These are phyloP conservation scores for Penium margaritaceum DNA, from an alignment of 139 green algal species.

Conservation along the genomic window DNA sequence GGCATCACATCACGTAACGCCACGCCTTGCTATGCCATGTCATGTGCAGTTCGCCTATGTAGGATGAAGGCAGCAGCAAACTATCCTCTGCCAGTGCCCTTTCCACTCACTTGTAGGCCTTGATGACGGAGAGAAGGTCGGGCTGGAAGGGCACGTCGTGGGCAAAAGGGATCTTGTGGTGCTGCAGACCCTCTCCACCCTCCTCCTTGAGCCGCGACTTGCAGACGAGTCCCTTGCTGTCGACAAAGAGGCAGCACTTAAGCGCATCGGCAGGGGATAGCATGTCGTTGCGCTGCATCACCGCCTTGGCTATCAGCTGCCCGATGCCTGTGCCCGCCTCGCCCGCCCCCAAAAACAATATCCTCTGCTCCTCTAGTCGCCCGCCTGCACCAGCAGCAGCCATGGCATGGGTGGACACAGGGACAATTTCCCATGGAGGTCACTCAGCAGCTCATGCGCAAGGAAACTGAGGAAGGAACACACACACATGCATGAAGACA, in stretches of 20 bases:
- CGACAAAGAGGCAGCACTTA: constrained; percentile 63
- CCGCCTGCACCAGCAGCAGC: no score
- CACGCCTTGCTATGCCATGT: no score
- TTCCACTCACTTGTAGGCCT: constrained; percentile 11
- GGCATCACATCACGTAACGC: no score
- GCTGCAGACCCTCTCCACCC: constrained; percentile 54
- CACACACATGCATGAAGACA: no score
- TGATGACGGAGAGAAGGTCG: constrained; percentile 20
- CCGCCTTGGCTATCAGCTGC: constrained; percentile 11
- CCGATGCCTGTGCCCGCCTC: constrained; percentile 30
- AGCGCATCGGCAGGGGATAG: constrained; percentile 41
- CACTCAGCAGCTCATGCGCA: no score
- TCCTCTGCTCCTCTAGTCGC: no score
- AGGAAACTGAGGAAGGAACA: no score
- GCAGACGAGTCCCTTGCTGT: constrained; percentile 70
- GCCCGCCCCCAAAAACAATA: constrained; percentile 26
- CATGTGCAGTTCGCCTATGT: no score
- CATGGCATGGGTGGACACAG: no score
- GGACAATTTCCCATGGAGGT: no score
- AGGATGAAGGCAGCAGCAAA: no score
- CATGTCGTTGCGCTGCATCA: not conserved
- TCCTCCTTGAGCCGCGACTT: no score
- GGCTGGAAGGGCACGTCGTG: constrained; percentile 56
- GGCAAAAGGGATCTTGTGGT: constrained; percentile 77
- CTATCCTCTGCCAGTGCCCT: not conserved